Percentiles rank a stretch among this genome's conserved stretches.
phyloP scores from a whole-genome alignment of 257 asterid genomes.

The Scutellaria baicalensis region DNA sequence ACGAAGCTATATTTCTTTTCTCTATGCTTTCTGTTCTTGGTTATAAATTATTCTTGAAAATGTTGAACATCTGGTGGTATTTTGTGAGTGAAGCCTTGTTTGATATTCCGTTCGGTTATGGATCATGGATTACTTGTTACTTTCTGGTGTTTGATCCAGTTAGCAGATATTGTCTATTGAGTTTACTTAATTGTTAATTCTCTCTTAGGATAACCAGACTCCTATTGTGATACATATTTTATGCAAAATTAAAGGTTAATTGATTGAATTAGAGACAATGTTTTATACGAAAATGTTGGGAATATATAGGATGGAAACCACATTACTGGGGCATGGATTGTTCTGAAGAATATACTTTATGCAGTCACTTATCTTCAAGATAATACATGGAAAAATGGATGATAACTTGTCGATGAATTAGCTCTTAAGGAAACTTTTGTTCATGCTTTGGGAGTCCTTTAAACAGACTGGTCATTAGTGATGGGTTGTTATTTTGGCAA shows the following conservation, averaged over 20 bases:
- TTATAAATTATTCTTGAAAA: background rate
- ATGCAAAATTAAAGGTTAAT: background rate
- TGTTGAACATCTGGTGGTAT: conserved; percentile 3
- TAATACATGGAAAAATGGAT: background rate
- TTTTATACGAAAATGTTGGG: background rate
- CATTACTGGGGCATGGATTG: background rate
- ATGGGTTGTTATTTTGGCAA: background rate
- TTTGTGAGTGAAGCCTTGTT: conserved; percentile 3
- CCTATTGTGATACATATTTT: background rate
- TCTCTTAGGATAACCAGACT: background rate
- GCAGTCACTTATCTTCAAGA: background rate
- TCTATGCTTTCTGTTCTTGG: background rate
- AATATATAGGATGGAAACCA: background rate
- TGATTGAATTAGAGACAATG: background rate
- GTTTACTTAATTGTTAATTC: background rate
- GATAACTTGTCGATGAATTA: background rate
- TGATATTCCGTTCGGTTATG: background rate
- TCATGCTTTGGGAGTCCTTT: background rate
- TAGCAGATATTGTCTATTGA: background rate
- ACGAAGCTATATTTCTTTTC: conserved; percentile 5
- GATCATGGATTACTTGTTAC: background rate
- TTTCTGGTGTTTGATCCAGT: background rate
- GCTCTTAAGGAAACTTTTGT: background rate
- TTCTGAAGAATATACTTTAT: background rate
- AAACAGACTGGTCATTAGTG: background rate